Conservation (phyloP, 495 filamentous ascomycete genomes). For the Beverwykella pulmonaria region DNA sequence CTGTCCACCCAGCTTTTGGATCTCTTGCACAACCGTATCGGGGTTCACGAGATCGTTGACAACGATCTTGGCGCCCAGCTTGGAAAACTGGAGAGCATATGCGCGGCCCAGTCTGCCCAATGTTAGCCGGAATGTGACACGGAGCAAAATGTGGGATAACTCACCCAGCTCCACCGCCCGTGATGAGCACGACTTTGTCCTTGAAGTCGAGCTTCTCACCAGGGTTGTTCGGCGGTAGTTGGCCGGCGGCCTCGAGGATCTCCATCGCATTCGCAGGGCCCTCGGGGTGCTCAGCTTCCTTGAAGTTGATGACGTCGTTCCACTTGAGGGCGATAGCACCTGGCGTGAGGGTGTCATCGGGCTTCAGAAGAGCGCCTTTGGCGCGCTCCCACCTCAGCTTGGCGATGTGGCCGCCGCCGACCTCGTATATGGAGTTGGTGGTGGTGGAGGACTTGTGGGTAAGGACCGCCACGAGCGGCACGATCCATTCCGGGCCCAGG, state of each 20-base stretch:
- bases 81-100: constrained; percentile 90
- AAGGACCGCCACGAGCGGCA: constrained; percentile 88
- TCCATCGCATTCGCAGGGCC: constrained; percentile 89
- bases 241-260: constrained; percentile 82
- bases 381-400: constrained; percentile 96
- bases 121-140: constrained; percentile 4
- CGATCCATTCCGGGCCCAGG: constrained; percentile 94
- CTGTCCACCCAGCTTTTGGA: constrained; percentile 84
- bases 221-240: constrained; percentile 65
- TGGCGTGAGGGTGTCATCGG: constrained; percentile 84
- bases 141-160: constrained; percentile 34
- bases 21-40: constrained; percentile 89
- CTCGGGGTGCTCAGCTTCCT: constrained; percentile 76
- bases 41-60: constrained; percentile 95
- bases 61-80: constrained; percentile 84
- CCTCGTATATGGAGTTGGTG: constrained; percentile 89
- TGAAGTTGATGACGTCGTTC: constrained; percentile 86
- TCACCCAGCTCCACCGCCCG: constrained; percentile 85
- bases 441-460: constrained; percentile 90
- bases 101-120: constrained; percentile 78
- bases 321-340: constrained; percentile 86
- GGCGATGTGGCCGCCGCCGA: constrained; percentile 88
- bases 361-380: constrained; percentile 86
- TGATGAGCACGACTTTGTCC: constrained; percentile 88
- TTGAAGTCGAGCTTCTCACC: constrained; percentile 84